A percentile compares a stretch with the other conserved stretches of the same genome.
Conservation (phyloP, 495 filamentous ascomycete species). For the Rostrohypoxylon terebratum region DNA sequence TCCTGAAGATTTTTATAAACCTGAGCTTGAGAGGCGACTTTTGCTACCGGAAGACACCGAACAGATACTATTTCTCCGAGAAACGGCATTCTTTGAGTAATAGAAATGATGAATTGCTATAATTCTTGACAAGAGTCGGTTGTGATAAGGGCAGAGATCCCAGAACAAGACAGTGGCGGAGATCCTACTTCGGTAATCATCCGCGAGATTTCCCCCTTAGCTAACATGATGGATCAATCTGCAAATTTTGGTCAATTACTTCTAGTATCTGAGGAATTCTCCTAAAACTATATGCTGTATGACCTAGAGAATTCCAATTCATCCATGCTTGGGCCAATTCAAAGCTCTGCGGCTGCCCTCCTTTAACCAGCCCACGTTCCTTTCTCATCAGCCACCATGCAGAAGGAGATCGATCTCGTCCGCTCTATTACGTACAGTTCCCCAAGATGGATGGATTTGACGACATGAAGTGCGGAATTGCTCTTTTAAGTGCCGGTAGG, state of each 20-base stretch:
- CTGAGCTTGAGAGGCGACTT: not conserved
- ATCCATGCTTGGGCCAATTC: slow-evolving; percentile 11
- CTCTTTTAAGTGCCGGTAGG: slow-evolving; percentile 32
- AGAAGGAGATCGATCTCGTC: slow-evolving; percentile 5
- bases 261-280: slow-evolving; percentile 9
- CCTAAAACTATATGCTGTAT: slow-evolving; percentile 19
- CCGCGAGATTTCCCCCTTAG: slow-evolving; percentile 4
- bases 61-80: not conserved
- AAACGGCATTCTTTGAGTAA: not conserved
- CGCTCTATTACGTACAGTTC: slow-evolving; percentile 23
- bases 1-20: not conserved
- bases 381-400: slow-evolving; percentile 39
- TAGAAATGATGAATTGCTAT: not conserved
- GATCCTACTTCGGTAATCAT: slow-evolving; percentile 14
- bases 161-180: slow-evolving; percentile 1
- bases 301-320: slow-evolving; percentile 8
- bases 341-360: not conserved
- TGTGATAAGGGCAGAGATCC: not conserved
- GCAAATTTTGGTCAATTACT: slow-evolving; percentile 10
- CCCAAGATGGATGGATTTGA: slow-evolving; percentile 22
- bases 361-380: slow-evolving; percentile 2
- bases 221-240: slow-evolving; percentile 11
- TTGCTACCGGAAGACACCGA: slow-evolving; percentile 5
- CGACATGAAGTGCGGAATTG: slow-evolving; percentile 2
- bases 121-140: not conserved